These are phyloP conservation scores for Calophaca sinica DNA, from an alignment of 306 rosid genomes.

Conservation along the genomic window DNA sequence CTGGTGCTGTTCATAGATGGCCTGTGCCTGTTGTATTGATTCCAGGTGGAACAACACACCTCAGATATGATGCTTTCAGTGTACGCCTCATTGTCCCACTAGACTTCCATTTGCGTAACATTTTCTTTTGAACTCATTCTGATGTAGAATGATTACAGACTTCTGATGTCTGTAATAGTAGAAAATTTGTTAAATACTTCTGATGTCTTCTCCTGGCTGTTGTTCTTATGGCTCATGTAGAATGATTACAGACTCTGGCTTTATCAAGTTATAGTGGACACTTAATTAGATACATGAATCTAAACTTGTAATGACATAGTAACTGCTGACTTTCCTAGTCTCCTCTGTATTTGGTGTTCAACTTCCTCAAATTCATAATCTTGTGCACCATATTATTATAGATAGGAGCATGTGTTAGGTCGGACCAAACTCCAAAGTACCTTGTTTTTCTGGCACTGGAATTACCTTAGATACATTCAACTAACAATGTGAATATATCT, in stretches of 20 bases:
- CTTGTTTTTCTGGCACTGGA: constrained; percentile 5
- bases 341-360: constrained; percentile 13
- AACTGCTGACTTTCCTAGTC: constrained; percentile 5
- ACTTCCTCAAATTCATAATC: not conserved
- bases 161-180: too few relatives aligned
- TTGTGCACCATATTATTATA: not conserved
- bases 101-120: constrained; percentile 13
- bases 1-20: constrained; percentile 62
- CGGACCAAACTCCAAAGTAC: not conserved
- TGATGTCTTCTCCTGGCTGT: constrained; percentile 3
- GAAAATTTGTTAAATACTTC: constrained; percentile 9
- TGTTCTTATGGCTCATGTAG: constrained; percentile 17
- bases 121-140: not conserved
- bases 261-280: constrained; percentile 14
- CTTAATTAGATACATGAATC: constrained; percentile 1
- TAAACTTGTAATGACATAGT: constrained; percentile 31
- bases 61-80: constrained; percentile 86
- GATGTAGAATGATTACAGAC: too few relatives aligned
- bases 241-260: constrained; percentile 11
- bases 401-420: constrained; percentile 14
- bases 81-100: constrained; percentile 55
- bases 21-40: constrained; percentile 72
- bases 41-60: constrained; percentile 69
- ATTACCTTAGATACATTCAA: not conserved
- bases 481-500: constrained; percentile 24